Percentiles rank a stretch among this genome's conserved stretches.
phyloP scores from a whole-genome alignment of 176 grass and related monocot genomes.

The Bromus sterilis region DNA sequence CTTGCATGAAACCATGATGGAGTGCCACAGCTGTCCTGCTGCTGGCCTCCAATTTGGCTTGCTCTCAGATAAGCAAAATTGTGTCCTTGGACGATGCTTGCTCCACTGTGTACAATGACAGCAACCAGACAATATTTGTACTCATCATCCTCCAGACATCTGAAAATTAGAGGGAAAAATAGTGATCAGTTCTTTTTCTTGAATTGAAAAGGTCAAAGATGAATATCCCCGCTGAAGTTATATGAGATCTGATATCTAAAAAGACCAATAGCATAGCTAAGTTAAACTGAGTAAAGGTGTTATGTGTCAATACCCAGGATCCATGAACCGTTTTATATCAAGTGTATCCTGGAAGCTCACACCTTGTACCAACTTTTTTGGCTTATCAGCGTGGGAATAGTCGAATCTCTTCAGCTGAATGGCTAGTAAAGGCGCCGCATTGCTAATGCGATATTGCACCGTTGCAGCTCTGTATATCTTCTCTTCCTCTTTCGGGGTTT shows the following conservation, averaged over 20 bases:
- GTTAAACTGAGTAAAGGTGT: not conserved
- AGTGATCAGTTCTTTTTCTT: not conserved
- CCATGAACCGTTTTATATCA: conserved; percentile 36
- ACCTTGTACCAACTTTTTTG: conserved; percentile 20
- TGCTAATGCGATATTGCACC: conserved; percentile 23
- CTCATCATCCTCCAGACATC: not conserved
- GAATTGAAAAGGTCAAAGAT: not conserved
- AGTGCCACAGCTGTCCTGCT: not conserved
- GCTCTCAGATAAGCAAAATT: conserved; percentile 39
- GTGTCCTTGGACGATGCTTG: not conserved
- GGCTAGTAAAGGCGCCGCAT: conserved; percentile 32
- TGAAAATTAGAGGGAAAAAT: not conserved
- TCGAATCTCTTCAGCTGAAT: conserved; percentile 61
- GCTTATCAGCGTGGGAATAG: not conserved
- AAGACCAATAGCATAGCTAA: not conserved
- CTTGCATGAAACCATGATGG: conserved; percentile 41
- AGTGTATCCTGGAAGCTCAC: conserved; percentile 48
- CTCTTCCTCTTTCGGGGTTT: not conserved
- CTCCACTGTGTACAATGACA: conserved; percentile 23
- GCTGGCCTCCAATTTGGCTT: not conserved
- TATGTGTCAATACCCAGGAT: conserved; percentile 25
- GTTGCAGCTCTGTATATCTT: conserved; percentile 24
- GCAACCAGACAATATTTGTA: conserved; percentile 18
- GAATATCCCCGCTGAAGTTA: not conserved
- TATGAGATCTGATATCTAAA: not conserved